A percentile compares a stretch with the other conserved stretches of the same genome.
Conservation (phyloP, 2,329 filamentous ascomycete species). For the Xylaria sp. region DNA sequence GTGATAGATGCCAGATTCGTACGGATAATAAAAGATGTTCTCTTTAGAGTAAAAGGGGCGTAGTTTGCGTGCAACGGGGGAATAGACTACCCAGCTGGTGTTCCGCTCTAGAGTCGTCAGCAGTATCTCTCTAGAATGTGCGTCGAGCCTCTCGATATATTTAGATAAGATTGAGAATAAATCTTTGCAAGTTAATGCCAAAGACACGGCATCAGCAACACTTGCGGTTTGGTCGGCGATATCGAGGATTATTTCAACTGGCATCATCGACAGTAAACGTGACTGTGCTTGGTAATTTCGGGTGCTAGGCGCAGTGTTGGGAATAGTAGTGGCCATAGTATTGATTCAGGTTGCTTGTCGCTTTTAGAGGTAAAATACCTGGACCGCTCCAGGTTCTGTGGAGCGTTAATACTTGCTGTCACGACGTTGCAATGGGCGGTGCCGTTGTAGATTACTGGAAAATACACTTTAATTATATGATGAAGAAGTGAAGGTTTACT, state of each 20-base stretch:
- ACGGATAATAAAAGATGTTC: slow-evolving; percentile 11
- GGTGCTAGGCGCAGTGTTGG: slow-evolving; percentile 17
- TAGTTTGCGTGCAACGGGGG: slow-evolving; percentile 22
- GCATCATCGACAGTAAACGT: slow-evolving; percentile 27
- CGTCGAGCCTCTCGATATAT: slow-evolving; percentile 24
- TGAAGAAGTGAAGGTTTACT: no score
- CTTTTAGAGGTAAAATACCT: slow-evolving; percentile 3
- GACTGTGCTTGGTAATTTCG: no score
- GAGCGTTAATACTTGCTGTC: no score
- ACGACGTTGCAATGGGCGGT: no score
- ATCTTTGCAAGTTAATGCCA: slow-evolving; percentile 26
- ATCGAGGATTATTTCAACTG: slow-evolving; percentile 29
- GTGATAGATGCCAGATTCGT: not conserved
- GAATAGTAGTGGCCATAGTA: slow-evolving; percentile 26
- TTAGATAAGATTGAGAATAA: slow-evolving; percentile 25
- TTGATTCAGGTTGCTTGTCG: slow-evolving; percentile 20
- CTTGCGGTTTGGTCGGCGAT: slow-evolving; percentile 25
- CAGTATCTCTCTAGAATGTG: slow-evolving; percentile 21
- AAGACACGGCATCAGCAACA: slow-evolving; percentile 23
- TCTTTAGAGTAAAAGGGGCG: slow-evolving; percentile 18
- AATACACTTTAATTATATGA: no score
- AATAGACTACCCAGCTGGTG: slow-evolving; percentile 29
- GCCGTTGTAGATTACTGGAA: no score
- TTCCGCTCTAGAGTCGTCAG: slow-evolving; percentile 16
- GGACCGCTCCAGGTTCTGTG: no score